Base-by-base conservation (phyloP, 1,284 basidiomycete genomes). In the Sanghuangporus weigelae region DNA sequence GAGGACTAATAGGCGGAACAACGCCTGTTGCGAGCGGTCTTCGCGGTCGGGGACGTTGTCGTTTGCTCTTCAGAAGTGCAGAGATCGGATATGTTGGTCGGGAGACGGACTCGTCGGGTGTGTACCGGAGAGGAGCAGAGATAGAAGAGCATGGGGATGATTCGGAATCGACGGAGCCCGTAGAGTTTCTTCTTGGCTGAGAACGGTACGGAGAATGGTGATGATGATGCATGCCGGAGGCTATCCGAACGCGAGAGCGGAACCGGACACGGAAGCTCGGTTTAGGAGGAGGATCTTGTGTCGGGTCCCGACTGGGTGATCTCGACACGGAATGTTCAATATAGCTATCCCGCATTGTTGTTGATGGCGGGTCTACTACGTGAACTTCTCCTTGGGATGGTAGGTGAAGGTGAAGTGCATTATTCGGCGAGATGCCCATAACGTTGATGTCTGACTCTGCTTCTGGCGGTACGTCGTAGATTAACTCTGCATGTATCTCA, bases 141-240 rank as follows among this genome's bases (percentile, higher is more conserved):
- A 90, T 86, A 40, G 87, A 89, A 3, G 87, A 89, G 10, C 86
- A 89, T 1, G 81, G 81, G 1, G 88, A 90, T 50, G 80, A 79
- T 5, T 85, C 85, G 5, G 84, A 83, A 19, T 73, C 68, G 14
- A 71, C 71, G 14, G 59, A 54, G 38, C 46, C 48, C 10, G 39
- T n/a, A 7, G 48, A 53, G 50, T 42, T 21, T 7, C 79, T 73
- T 51, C 26, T 49, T 21, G 42, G 35, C 10, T 48, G 40, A 46
- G 40, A n/a, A 21, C 23, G 12, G 21, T 40, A n/a, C 11, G 42
- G 57, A 3, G 57, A 48, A 16, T 42, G 68, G 63, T 55, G 66
- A 23, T 69, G 66, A 57, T 75, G 75, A 54, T 73, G 73, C 58
- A 79, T 65, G 48, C 81, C 82, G 2, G 79, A 79, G 1, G 81